Conservation (phyloP, 257 asterid species). For the Solanum sparsipilum region DNA sequence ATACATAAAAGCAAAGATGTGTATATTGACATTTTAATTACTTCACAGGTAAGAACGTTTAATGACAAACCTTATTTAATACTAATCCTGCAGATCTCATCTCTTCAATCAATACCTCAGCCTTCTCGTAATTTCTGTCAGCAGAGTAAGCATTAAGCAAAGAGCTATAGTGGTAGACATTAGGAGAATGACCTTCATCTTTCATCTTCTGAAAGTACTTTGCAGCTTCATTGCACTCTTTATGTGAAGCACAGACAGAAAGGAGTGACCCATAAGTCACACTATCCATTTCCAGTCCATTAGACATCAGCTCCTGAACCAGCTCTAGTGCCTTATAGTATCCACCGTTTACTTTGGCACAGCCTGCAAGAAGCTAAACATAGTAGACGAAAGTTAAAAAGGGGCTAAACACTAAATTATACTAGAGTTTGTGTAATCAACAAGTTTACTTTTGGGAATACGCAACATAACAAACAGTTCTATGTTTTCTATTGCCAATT, state of each 20-base stretch:
- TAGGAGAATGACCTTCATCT: slow-evolving; percentile 75
- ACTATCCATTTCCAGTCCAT: slow-evolving; percentile 64
- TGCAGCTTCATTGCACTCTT: slow-evolving; percentile 68
- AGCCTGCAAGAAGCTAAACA: slow-evolving; percentile 76
- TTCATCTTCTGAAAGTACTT: slow-evolving; percentile 80
- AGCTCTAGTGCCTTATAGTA: slow-evolving; percentile 71
- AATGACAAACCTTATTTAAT: slow-evolving; percentile 57
- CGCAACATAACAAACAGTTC: background rate
- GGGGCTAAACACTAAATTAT: background rate
- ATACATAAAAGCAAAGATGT: background rate
- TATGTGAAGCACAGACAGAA: slow-evolving; percentile 88
- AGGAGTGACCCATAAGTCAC: slow-evolving; percentile 78
- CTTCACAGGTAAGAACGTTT: background rate
- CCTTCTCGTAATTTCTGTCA: slow-evolving; percentile 59
- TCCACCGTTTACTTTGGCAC: slow-evolving; percentile 67
- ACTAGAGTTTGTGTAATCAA: background rate
- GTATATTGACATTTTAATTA: background rate
- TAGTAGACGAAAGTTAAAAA: slow-evolving; percentile 7
- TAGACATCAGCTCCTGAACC: slow-evolving; percentile 61
- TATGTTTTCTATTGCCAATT: background rate
- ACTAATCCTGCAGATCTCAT: slow-evolving; percentile 65
- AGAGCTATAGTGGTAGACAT: slow-evolving; percentile 90
- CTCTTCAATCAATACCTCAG: slow-evolving; percentile 66
- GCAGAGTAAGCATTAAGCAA: slow-evolving; percentile 83
- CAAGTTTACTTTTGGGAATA: background rate